Conservation (phyloP, 768 basidiomycete species). For the Amanita phalloides region DNA sequence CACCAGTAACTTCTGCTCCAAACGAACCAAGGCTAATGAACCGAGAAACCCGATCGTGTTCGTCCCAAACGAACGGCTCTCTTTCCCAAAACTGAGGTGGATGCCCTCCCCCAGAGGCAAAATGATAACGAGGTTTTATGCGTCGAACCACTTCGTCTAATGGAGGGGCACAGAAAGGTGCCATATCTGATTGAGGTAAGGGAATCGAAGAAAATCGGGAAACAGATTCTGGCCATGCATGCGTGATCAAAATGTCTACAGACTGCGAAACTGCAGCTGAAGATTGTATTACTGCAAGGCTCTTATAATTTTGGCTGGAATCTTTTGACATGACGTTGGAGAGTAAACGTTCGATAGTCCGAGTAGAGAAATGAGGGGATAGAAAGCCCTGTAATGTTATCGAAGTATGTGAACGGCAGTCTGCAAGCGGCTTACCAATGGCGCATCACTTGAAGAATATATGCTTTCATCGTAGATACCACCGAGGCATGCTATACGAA, state of each 20-base stretch:
- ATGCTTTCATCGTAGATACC: slow-evolving; percentile 60
- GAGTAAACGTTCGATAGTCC: slow-evolving; percentile 61
- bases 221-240: slow-evolving; percentile 64
- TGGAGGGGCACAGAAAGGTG: slow-evolving; percentile 37
- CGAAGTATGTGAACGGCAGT: neutral
- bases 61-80: slow-evolving; percentile 84
- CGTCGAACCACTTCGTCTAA: slow-evolving; percentile 55
- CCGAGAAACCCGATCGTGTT: slow-evolving; percentile 54
- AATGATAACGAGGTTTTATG: slow-evolving; percentile 81
- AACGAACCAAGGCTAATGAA: slow-evolving; percentile 89
- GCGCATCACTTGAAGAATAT: slow-evolving; percentile 46
- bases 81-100: slow-evolving; percentile 87
- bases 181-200: slow-evolving; percentile 35
- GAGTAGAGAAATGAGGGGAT: slow-evolving; percentile 64
- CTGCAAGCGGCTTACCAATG: slow-evolving; percentile 37
- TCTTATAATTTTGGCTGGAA: slow-evolving; percentile 40
- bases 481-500: slow-evolving; percentile 80
- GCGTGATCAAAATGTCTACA: slow-evolving; percentile 74
- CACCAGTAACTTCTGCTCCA: slow-evolving; percentile 45
- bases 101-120: slow-evolving; percentile 55
- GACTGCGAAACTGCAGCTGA: slow-evolving; percentile 50
- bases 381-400: slow-evolving; percentile 47
- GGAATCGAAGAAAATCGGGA: slow-evolving; percentile 48
- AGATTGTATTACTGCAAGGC: slow-evolving; percentile 60
- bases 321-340: slow-evolving; percentile 56